Percentiles rank a stretch among this genome's conserved stretches.
These are phyloP conservation scores for Cytospora chrysosperma DNA, from an alignment of 2,329 filamentous ascomycete species.

Conservation along the genomic window DNA sequence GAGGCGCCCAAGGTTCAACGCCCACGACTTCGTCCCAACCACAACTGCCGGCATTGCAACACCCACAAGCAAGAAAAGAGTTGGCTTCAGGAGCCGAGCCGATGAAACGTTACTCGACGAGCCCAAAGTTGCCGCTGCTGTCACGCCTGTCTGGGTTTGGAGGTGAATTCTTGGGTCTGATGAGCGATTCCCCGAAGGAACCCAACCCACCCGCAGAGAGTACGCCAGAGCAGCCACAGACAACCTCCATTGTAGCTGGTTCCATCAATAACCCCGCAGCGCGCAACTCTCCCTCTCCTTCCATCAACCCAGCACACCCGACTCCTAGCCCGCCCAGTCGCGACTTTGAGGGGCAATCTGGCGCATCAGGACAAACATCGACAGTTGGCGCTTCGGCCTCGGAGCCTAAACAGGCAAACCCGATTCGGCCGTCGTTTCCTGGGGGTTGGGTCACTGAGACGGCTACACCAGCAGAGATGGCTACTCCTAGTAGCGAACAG, in stretches of 20 bases:
- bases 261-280: background rate
- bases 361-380: background rate
- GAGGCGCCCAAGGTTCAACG: background rate
- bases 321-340: background rate
- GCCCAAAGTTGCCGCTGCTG: slow-evolving; percentile 58
- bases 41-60: slow-evolving; percentile 14
- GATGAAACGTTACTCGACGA: slow-evolving; percentile 44
- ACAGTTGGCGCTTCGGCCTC: too few relatives aligned
- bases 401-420: slow-evolving; percentile 13
- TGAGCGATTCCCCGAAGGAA: slow-evolving; percentile 28
- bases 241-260: background rate
- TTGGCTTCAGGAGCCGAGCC: slow-evolving; percentile 22
- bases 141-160: slow-evolving; percentile 61
- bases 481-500: slow-evolving; percentile 11
- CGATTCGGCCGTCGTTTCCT: slow-evolving; percentile 31
- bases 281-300: background rate
- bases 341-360: background rate
- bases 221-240: background rate
- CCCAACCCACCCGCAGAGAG: background rate
- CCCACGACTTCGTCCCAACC: slow-evolving; percentile 1
- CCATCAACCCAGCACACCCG: background rate
- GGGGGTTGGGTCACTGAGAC: slow-evolving; percentile 36
- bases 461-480: slow-evolving; percentile 26
- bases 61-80: slow-evolving; percentile 14
- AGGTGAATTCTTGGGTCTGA: slow-evolving; percentile 47